A percentile compares a stretch with the other conserved stretches of the same genome.
phyloP scores from a whole-genome alignment of 805 yeast genomes.

The Candida arabinofermentans region DNA sequence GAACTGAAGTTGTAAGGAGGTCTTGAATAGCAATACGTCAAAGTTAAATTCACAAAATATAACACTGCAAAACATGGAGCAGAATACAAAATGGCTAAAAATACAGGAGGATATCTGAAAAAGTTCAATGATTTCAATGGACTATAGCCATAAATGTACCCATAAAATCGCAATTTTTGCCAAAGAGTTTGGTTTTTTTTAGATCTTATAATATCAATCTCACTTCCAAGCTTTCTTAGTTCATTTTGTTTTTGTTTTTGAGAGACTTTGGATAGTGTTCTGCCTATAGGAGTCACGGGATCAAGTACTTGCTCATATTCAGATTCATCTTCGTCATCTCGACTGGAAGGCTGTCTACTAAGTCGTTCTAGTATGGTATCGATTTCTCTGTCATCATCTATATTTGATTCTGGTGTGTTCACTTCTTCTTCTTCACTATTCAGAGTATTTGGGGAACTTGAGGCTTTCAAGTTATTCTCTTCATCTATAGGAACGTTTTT shows the following conservation, averaged over 20 bases:
- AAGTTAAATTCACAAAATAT: conserved; percentile 71
- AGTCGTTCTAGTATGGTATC: conserved; percentile 34
- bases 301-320: conserved; percentile 37
- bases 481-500: conserved; percentile 11
- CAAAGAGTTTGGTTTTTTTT: conserved; percentile 15
- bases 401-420: conserved; percentile 4
- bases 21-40: conserved; percentile 57
- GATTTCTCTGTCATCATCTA: conserved; percentile 23
- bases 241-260: conserved; percentile 15
- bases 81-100: conserved; percentile 59
- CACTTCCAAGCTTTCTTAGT: conserved; percentile 17
- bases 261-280: conserved; percentile 27
- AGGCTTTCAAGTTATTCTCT: conserved; percentile 10
- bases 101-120: conserved; percentile 70
- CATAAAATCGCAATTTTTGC: conserved; percentile 23
- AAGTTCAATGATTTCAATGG: conserved; percentile 63
- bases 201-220: conserved; percentile 18
- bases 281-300: conserved; percentile 29
- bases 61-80: conserved; percentile 68
- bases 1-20: conserved; percentile 68
- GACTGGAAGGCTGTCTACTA: conserved; percentile 24
- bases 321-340: conserved; percentile 6
- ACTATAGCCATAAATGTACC: conserved; percentile 45
- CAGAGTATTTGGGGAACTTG: conserved; percentile 4
- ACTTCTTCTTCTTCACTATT: conserved; percentile 9